Percentiles rank a stretch among this genome's conserved stretches.
These are phyloP conservation scores for Emmonsia crescens DNA, from an alignment of 2,329 filamentous ascomycete species.

Conservation along the genomic window DNA sequence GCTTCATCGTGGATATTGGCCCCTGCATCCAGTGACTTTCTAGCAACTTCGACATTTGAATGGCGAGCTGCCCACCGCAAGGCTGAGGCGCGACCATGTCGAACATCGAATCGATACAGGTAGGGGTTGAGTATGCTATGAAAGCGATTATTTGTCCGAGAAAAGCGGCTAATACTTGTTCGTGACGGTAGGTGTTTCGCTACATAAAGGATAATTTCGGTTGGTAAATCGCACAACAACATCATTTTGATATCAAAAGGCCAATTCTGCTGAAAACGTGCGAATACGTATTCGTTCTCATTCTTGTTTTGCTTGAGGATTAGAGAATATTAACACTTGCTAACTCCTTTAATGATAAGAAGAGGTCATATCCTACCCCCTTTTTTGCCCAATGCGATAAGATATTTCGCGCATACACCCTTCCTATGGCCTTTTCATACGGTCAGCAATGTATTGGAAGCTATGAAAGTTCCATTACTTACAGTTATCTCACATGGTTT, in stretches of 20 bases:
- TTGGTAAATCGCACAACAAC: background rate
- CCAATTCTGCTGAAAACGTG: background rate
- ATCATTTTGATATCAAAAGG: background rate
- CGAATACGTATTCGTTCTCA: background rate
- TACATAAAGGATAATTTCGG: slow-evolving; percentile 6
- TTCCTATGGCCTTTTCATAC: background rate
- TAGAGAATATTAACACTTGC: background rate
- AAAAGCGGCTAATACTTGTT: slow-evolving; percentile 2
- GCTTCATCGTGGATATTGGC: slow-evolving; percentile 1
- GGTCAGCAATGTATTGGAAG: background rate
- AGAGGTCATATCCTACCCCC: background rate
- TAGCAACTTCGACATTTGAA: background rate
- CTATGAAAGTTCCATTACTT: background rate
- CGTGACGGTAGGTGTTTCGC: background rate
- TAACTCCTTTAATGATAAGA: background rate
- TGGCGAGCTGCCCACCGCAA: slow-evolving; percentile 4
- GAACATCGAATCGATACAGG: slow-evolving; percentile 5
- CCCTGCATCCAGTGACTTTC: slow-evolving; percentile 2
- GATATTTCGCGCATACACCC: background rate
- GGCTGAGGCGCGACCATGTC: background rate
- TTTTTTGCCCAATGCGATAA: background rate
- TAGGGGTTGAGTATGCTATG: background rate
- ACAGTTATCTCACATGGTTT: background rate
- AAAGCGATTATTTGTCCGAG: slow-evolving; percentile 2
- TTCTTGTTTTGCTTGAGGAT: background rate